Conservation (phyloP, 2,329 filamentous ascomycete species). For the Chrysoporthe puriensis region DNA sequence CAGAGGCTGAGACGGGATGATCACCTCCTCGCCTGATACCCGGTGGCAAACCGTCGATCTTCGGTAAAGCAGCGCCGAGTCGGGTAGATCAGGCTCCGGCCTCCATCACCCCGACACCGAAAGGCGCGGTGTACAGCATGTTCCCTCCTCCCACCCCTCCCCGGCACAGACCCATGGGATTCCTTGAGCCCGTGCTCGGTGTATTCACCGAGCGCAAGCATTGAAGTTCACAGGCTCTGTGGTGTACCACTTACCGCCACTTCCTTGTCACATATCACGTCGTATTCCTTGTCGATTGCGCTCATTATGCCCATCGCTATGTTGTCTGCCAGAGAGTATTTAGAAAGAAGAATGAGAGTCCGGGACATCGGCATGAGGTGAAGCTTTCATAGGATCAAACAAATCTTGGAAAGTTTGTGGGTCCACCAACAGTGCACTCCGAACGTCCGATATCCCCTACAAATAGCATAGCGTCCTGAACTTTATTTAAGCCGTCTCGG, state of each 20-base stretch:
- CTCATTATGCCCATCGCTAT: background rate
- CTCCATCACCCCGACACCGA: background rate
- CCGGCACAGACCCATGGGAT: background rate
- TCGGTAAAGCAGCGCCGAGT: background rate
- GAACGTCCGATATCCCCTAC: background rate
- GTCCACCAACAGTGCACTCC: background rate
- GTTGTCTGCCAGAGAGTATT: background rate
- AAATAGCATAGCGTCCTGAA: background rate
- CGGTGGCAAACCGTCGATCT: slow-evolving; percentile 4
- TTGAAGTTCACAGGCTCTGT: background rate
- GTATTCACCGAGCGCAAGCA: background rate
- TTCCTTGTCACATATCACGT: background rate
- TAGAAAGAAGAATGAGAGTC: background rate
- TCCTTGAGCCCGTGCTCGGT: background rate
- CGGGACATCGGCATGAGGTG: background rate
- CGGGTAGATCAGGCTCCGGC: background rate
- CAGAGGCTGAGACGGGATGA: slow-evolving; percentile 13
- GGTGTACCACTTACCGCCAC: background rate
- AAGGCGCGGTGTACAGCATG: background rate
- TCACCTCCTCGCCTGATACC: background rate
- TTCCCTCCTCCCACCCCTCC: background rate
- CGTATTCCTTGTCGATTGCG: background rate
- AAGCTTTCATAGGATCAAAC: background rate
- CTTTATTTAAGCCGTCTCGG: background rate
- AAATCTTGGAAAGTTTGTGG: background rate